phyloP scores from a whole-genome alignment of 2,329 filamentous ascomycete genomes.

The Colletotrichum euphorbiae region DNA sequence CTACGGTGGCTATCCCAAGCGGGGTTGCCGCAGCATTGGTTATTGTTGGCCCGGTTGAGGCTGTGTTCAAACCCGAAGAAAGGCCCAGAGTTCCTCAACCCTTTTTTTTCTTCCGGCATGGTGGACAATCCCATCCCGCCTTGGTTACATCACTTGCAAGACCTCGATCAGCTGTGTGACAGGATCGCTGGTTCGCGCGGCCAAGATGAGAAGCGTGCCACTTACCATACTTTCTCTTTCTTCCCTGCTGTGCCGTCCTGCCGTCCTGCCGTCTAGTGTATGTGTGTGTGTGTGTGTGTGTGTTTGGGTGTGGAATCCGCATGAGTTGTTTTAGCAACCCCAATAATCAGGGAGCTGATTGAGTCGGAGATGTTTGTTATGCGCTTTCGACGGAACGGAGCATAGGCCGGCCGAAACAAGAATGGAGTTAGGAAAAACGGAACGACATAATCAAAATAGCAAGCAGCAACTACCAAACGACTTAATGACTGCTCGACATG shows the following conservation, averaged over 20 bases:
- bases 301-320: not conserved
- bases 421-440: not conserved
- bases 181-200: not conserved
- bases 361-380: not conserved
- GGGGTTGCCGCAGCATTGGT: not conserved
- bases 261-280: not conserved
- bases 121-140: not conserved
- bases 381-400: not conserved
- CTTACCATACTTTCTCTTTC: not conserved
- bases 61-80: constrained; percentile 3
- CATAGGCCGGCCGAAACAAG: constrained; percentile 24
- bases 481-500: not conserved
- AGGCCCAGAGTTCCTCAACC: no score
- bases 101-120: no score
- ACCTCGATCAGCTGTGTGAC: not conserved
- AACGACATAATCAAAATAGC: not conserved
- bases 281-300: not conserved
- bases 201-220: not conserved
- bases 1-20: constrained; percentile 4
- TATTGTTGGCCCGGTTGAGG: constrained; percentile 14
- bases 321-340: constrained; percentile 3
- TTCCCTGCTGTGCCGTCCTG: not conserved
- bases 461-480: not conserved
- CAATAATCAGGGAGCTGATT: no score
- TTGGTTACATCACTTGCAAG: not conserved